phyloP scores from a whole-genome alignment of 2,329 filamentous ascomycete species.

The Lecanicillium sp. region DNA sequence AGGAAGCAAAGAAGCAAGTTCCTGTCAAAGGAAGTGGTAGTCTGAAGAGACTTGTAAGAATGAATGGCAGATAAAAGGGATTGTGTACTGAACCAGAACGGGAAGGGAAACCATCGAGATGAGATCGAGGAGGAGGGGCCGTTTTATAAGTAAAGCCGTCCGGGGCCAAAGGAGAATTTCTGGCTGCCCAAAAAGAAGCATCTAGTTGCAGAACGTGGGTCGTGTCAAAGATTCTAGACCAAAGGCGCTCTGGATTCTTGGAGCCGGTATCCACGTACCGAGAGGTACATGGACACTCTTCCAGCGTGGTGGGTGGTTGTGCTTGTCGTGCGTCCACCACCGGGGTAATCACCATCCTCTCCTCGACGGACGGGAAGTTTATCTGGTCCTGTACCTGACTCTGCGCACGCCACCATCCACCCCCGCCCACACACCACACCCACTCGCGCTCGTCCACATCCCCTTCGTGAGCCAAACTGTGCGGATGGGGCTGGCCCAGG shows the following conservation, averaged over 20 bases:
- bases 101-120: neutral
- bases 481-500: neutral
- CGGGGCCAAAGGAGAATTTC: slow-evolving; percentile 1
- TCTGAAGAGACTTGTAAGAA: slow-evolving; percentile 12
- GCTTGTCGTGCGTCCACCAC: neutral
- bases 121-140: slow-evolving; percentile 5
- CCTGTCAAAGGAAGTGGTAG: slow-evolving; percentile 13
- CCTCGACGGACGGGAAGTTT: slow-evolving; percentile 4
- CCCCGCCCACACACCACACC: too few species aligned
- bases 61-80: slow-evolving; percentile 6
- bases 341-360: neutral
- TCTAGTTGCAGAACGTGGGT: slow-evolving; percentile 3
- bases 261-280: slow-evolving; percentile 3
- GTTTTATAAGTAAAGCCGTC: slow-evolving; percentile 10
- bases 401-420: slow-evolving; percentile 7
- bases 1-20: slow-evolving; percentile 12
- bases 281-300: neutral
- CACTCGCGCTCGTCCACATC: slow-evolving; percentile 8
- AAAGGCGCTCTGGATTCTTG: neutral
- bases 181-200: slow-evolving; percentile 11
- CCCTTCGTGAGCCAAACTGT: slow-evolving; percentile 9
- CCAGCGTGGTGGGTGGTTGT: neutral
- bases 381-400: slow-evolving; percentile 12
- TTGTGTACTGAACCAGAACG: neutral
- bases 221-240: slow-evolving; percentile 13